Evolutionary conservation across 805 yeast species (phyloP), one percentile per base, ranked within the genome.

Genomic region (Candida cerambycidarum): DNA sequence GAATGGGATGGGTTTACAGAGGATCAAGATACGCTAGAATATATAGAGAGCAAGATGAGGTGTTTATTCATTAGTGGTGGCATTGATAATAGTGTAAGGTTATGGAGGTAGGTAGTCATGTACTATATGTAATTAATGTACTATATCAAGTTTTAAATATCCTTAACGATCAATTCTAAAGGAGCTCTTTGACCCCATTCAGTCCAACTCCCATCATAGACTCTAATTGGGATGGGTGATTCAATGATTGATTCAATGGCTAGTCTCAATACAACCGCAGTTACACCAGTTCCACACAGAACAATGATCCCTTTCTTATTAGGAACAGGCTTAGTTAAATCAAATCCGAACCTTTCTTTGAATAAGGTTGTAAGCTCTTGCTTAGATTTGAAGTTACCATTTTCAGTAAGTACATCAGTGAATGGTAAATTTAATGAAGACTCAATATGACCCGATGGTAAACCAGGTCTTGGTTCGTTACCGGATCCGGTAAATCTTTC

Each of bases 271-370:
- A 93, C 81, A 49, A 92, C 88, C 0, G 97, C 98, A 9, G 97
- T 83, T 38, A 93, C 97, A 35, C 98, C 99, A 0, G 97, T 84
- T 21, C 98, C 99, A 60, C 99, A 93, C 87, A 87, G 80, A 30
- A 85, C 85, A 38, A 93, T 80, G 14, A 86, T 80, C 10, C 88
- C 90, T 55, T 84, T 83, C 11, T 46, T 39, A 13, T 23, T 38
- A 2, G 38, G 43, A 11, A 49, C 35, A 10, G 48, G 44, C 13
- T 70, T 45, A 14, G 57, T 38, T 31, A 74, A 60, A 32, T 63
- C 66, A 7, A 69, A 31, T 6, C 55, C 61, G 34, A 60, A 64
- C 9, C 63, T 68, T 3, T 44, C 32, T 40, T 56, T 56, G 50
- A 89, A 75, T 9, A 80, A 59, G 12, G 63, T 56, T 5, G 58